A percentile compares a stretch with the other conserved stretches of the same genome.
Conservation (phyloP, 1,284 basidiomycete species). For the Trichosporon coremiiforme region DNA sequence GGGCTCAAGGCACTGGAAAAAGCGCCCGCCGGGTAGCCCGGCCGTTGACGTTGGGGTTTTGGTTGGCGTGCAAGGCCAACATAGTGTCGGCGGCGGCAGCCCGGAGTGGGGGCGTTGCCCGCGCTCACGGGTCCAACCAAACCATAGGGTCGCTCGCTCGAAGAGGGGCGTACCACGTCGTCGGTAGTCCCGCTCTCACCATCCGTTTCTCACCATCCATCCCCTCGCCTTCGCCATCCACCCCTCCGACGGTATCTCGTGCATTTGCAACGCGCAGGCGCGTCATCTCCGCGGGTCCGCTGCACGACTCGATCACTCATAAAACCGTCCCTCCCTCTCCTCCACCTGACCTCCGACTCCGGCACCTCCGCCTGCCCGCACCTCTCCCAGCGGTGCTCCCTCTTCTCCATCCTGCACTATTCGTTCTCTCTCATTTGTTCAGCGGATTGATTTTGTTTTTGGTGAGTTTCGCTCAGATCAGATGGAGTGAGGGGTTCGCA, state of each 20-base stretch:
- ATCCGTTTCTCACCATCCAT: slow-evolving; percentile 22
- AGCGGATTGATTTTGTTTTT: background rate
- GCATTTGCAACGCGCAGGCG: slow-evolving; percentile 19
- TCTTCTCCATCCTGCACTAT: background rate
- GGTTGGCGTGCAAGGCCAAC: slow-evolving; percentile 26
- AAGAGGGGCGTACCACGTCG: slow-evolving; percentile 26
- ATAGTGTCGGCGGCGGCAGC: slow-evolving; percentile 24
- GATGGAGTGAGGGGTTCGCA: background rate
- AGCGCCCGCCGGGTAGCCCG: slow-evolving; percentile 27
- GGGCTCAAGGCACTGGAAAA: slow-evolving; percentile 18
- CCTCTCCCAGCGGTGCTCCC: background rate
- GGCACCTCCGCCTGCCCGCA: background rate
- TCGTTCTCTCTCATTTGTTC: background rate
- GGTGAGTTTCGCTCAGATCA: background rate
- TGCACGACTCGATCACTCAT: background rate
- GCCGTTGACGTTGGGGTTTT: slow-evolving; percentile 27
- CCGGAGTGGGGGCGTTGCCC: slow-evolving; percentile 21
- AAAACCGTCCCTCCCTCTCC: background rate
- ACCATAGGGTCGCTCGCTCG: slow-evolving; percentile 26
- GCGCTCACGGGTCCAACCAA: slow-evolving; percentile 12
- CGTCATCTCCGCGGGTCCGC: slow-evolving; percentile 6
- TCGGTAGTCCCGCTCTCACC: slow-evolving; percentile 24
- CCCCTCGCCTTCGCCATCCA: slow-evolving; percentile 6
- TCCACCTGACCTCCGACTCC: slow-evolving; percentile 9
- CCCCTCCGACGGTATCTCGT: slow-evolving; percentile 16